Percentiles rank a stretch among this genome's conserved stretches.
These are phyloP conservation scores for Ephemerocybe angulata DNA, from an alignment of 768 basidiomycete genomes.

Conservation along the genomic window DNA sequence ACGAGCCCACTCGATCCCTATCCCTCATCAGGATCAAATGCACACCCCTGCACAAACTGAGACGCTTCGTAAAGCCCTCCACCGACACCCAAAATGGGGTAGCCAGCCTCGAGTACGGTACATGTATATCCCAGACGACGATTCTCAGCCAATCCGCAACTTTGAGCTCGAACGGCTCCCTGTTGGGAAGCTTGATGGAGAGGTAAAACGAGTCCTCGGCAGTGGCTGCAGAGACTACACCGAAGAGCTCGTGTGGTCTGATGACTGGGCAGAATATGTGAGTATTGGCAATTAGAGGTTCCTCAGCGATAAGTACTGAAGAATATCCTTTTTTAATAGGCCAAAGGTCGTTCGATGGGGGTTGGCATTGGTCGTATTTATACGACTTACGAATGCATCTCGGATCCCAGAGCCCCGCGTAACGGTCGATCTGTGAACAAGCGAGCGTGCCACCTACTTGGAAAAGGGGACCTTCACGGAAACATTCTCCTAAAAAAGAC, in stretches of 20 bases:
- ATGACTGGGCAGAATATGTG: slow-evolving; percentile 19
- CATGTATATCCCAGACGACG: slow-evolving; percentile 15
- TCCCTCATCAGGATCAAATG: slow-evolving; percentile 9
- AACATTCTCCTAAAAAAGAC: slow-evolving; percentile 18
- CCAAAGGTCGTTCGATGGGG: slow-evolving; percentile 11
- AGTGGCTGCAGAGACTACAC: slow-evolving; percentile 5
- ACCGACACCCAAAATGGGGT: slow-evolving; percentile 16
- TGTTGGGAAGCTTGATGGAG: slow-evolving; percentile 2
- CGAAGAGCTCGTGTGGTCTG: slow-evolving; percentile 15
- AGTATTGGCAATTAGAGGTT: neutral
- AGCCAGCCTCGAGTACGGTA: slow-evolving; percentile 13
- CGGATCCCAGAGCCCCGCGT: slow-evolving; percentile 13
- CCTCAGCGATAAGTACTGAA: neutral
- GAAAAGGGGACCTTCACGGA: slow-evolving; percentile 10
- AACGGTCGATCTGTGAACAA: slow-evolving; percentile 14
- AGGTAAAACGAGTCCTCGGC: slow-evolving; percentile 12
- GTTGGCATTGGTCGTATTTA: slow-evolving; percentile 20
- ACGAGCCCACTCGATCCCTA: slow-evolving; percentile 18
- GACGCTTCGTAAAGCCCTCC: slow-evolving; percentile 14
- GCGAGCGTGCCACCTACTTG: slow-evolving; percentile 14
- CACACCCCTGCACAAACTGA: slow-evolving; percentile 8
- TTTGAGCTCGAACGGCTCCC: slow-evolving; percentile 11
- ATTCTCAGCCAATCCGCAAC: slow-evolving; percentile 12
- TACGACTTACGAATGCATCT: slow-evolving; percentile 18
- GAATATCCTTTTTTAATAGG: slow-evolving; percentile 3